Conservation (phyloP, 1,284 basidiomycete genomes). For the Caloboletus firmus region DNA sequence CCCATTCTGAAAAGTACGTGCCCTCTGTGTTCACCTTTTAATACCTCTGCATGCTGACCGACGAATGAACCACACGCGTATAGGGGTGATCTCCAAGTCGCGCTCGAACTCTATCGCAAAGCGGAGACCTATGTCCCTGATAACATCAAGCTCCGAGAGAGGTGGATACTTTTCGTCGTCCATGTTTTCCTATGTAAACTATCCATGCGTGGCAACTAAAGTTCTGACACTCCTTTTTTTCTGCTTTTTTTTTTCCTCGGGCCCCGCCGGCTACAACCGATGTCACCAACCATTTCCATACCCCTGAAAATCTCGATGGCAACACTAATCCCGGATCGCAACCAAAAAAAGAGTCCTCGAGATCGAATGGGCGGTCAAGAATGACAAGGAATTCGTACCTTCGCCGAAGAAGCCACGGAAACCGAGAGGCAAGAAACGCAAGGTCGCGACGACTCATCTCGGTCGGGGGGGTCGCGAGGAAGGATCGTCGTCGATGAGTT, state of each 20-base stretch:
- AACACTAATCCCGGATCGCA: neutral
- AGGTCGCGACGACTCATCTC: conserved; percentile 26
- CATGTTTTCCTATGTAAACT: conserved; percentile 55
- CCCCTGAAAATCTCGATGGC: conserved; percentile 6
- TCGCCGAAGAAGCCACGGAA: conserved; percentile 57
- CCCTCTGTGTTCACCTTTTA: neutral
- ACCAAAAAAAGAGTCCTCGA: conserved; percentile 62
- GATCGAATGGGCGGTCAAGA: conserved; percentile 69
- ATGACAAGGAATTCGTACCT: conserved; percentile 57
- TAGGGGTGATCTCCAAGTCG: conserved; percentile 70
- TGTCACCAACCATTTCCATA: too few species aligned
- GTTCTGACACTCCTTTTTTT: conserved; percentile 27
- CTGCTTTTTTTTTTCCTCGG: neutral
- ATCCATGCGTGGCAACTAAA: conserved; percentile 31
- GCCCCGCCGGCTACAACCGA: neutral
- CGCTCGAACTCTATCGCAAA: conserved; percentile 72
- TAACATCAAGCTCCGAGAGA: conserved; percentile 76
- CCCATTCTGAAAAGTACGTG: conserved; percentile 73
- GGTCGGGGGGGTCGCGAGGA: conserved; percentile 11
- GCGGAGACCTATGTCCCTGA: conserved; percentile 76
- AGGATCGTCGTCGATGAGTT: conserved; percentile 14
- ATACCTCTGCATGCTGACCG: neutral
- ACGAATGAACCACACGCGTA: neutral
- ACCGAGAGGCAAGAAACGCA: conserved; percentile 37
- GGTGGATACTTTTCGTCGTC: conserved; percentile 69